A percentile compares a stretch with the other conserved stretches of the same genome.
Conservation (phyloP, 2,329 filamentous ascomycete genomes). For the Aschersonia sp. region DNA sequence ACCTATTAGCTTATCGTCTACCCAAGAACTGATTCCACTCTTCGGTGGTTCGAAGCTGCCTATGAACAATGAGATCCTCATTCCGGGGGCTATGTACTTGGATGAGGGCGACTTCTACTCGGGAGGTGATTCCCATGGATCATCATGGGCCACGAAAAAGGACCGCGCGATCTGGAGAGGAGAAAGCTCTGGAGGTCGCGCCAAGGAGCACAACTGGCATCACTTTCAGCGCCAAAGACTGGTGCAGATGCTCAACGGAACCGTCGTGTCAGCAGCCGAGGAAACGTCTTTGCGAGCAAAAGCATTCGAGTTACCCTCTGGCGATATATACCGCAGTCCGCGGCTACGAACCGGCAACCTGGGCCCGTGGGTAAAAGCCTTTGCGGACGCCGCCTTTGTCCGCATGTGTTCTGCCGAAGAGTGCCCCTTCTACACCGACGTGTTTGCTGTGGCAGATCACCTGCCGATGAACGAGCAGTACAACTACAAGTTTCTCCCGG, state of each 20-base stretch:
- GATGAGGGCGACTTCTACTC: constrained; percentile 41
- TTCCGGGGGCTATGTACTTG: constrained; percentile 52
- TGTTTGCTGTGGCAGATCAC: constrained; percentile 16
- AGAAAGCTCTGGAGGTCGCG: constrained; percentile 44
- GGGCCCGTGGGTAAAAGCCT: constrained; percentile 24
- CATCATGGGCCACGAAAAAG: constrained; percentile 42
- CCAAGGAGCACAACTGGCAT: constrained; percentile 42
- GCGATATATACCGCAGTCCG: constrained; percentile 26
- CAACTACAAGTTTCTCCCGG: constrained; percentile 49
- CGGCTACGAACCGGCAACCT: constrained; percentile 17
- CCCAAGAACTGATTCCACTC: constrained; percentile 40
- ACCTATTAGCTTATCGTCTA: constrained; percentile 33
- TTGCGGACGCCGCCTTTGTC: constrained; percentile 30
- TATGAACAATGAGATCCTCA: constrained; percentile 49
- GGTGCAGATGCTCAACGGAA: constrained; percentile 53
- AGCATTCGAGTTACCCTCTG: constrained; percentile 34
- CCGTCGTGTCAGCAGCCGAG: constrained; percentile 35
- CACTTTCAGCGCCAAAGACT: constrained; percentile 60
- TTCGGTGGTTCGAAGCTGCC: constrained; percentile 49
- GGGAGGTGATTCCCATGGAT: constrained; percentile 38
- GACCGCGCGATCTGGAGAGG: constrained; percentile 48
- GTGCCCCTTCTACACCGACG: constrained; percentile 24
- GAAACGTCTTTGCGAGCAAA: constrained; percentile 19
- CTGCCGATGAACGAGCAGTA: constrained; percentile 34
- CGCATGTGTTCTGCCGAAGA: constrained; percentile 21